Evolutionary conservation across 2,329 filamentous ascomycete species (phyloP).

Genomic region (Epichloe brachyelytri): DNA sequence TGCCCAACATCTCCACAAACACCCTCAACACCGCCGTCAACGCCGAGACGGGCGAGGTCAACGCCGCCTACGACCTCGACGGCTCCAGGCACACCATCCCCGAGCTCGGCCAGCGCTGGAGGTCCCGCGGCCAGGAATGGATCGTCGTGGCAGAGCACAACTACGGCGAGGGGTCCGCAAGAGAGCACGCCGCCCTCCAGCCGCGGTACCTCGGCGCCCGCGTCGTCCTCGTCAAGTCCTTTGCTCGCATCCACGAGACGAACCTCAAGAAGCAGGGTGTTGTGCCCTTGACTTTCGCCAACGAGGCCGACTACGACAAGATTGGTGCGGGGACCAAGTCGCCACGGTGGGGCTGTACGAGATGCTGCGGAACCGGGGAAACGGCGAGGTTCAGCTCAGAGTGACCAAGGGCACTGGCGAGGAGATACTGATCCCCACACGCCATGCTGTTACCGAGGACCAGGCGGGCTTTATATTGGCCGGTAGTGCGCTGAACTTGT

Average conservation of each 20-base stretch:
- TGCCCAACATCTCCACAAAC: slow-evolving; percentile 96
- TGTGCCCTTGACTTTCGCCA: slow-evolving; percentile 79
- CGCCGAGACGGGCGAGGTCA: slow-evolving; percentile 83
- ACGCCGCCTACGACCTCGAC: slow-evolving; percentile 78
- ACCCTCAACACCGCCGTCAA: slow-evolving; percentile 93
- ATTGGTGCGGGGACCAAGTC: slow-evolving; percentile 73
- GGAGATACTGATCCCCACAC: slow-evolving; percentile 59
- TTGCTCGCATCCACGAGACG: slow-evolving; percentile 88
- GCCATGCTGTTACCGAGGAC: slow-evolving; percentile 77
- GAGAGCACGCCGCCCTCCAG: slow-evolving; percentile 82
- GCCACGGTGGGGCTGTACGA: slow-evolving; percentile 72
- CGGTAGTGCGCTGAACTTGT: slow-evolving; percentile 81
- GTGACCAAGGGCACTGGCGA: slow-evolving; percentile 52
- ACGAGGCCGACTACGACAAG: slow-evolving; percentile 77
- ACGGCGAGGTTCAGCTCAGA: slow-evolving; percentile 58
- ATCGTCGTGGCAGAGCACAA: slow-evolving; percentile 96
- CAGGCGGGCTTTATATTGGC: slow-evolving; percentile 88
- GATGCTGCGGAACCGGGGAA: slow-evolving; percentile 64
- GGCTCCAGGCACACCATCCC: slow-evolving; percentile 68
- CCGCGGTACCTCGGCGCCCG: slow-evolving; percentile 81
- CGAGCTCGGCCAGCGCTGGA: slow-evolving; percentile 76
- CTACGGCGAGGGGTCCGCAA: slow-evolving; percentile 82
- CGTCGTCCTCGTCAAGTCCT: slow-evolving; percentile 73
- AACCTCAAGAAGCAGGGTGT: slow-evolving; percentile 97
- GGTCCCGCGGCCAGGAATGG: slow-evolving; percentile 63